phyloP scores from a whole-genome alignment of 352 stramenopile genomes.

The Globisporangium sylvaticum region DNA sequence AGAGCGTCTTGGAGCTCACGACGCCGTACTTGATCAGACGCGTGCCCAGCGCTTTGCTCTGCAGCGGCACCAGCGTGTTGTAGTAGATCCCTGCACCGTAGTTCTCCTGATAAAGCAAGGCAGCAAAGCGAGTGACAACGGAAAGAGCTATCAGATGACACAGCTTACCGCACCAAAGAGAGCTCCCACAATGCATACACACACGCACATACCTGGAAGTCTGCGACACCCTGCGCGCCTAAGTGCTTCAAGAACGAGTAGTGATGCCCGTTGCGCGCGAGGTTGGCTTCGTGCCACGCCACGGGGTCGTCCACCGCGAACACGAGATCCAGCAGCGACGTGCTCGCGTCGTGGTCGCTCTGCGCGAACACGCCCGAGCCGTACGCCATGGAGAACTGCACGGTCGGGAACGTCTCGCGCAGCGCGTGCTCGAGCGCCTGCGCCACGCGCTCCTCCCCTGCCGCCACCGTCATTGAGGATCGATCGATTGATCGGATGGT shows the following conservation, averaged over 20 bases:
- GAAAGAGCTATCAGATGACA: background rate
- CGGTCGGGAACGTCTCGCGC: slow-evolving; percentile 58
- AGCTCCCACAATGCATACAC: background rate
- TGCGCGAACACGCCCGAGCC: slow-evolving; percentile 82
- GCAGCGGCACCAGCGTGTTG: slow-evolving; percentile 77
- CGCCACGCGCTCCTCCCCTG: background rate
- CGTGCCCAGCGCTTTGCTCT: slow-evolving; percentile 45
- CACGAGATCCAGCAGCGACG: slow-evolving; percentile 86
- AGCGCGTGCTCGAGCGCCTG: slow-evolving; percentile 46
- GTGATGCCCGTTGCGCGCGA: slow-evolving; percentile 66
- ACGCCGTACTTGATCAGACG: slow-evolving; percentile 89
- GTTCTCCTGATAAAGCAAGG: slow-evolving; percentile 37
- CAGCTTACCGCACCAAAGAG: background rate
- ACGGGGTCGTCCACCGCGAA: slow-evolving; percentile 82
- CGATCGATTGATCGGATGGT: background rate
- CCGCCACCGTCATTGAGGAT: background rate
- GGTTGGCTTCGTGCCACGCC: slow-evolving; percentile 79
- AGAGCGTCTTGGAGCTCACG: slow-evolving; percentile 77
- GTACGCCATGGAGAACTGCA: slow-evolving; percentile 84
- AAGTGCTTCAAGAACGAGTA: slow-evolving; percentile 82
- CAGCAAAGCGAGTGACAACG: background rate
- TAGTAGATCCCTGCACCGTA: slow-evolving; percentile 83
- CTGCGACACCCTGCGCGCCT: slow-evolving; percentile 46
- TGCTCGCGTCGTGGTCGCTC: slow-evolving; percentile 66
- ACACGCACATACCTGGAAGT: slow-evolving; percentile 44